Evolutionary conservation across 805 yeast species (phyloP), one percentile per base, ranked within the genome.

Genomic region (Saccharomycopsis malanga): DNA sequence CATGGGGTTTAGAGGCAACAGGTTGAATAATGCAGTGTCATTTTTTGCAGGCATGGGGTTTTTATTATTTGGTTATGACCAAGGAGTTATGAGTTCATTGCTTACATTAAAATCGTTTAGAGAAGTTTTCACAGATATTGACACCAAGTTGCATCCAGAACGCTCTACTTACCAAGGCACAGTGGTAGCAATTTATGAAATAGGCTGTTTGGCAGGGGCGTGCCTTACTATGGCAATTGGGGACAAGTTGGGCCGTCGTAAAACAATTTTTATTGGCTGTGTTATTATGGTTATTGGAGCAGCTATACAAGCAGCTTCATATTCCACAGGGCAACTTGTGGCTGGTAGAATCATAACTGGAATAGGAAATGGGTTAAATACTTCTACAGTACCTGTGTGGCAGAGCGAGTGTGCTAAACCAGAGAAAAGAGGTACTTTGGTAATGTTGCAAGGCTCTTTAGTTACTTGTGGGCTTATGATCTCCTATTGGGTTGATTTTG

Each of bases 371-470:
- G 93, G 93, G 50, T 61, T 83, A 60, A 77, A 77, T 59, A 81
- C 89, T 7, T 77, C 88, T 9, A 81, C 88, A 24, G 81, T 82
- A 45, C 94, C 94, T 14, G 80, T 82, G 53, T 85, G 84, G 78
- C 89, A 82, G 61, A 73, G 89, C 2, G 95, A 85, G 63, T 73
- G 79, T 63, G 74, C 87, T 35, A 75, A 74, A 52, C 74, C 87
- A 4, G 76, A 74, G 50, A 70, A 68, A 50, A 76, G 89, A 68
- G 91, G 91, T 54, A 68, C 72, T 53, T 65, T 82, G 54, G 87
- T 83, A 45, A 74, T 76, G 57, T 65, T 81, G 58, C 84, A 82
- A 63, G 88, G 88, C 41, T 74, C 83, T 23, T 73, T 81, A 34
- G 77, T 82, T 55, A 78, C 82, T 24, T 71, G 80, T 38, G 93